These are phyloP conservation scores for Globisporangium spiculum DNA, from an alignment of 352 stramenopile genomes.

Conservation along the genomic window DNA sequence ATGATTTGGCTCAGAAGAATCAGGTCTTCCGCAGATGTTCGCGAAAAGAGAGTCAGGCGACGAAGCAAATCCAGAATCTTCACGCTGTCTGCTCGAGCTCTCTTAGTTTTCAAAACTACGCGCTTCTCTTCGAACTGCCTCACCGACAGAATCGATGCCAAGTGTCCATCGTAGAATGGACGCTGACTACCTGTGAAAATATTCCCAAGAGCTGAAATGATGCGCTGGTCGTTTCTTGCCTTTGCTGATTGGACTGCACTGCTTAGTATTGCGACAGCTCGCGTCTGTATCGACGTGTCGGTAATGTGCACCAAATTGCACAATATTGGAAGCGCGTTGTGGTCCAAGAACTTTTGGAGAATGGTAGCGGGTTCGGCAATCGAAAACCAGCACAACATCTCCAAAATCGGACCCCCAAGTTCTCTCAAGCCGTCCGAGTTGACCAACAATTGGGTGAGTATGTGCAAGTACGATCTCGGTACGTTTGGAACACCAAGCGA, in stretches of 20 bases:
- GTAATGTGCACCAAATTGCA: neutral
- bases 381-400: neutral
- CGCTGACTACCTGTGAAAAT: neutral
- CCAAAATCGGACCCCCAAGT: neutral
- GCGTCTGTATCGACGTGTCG: neutral
- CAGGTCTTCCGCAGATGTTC: neutral
- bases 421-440: neutral
- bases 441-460: neutral
- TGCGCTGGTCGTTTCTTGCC: neutral
- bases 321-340: neutral
- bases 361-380: neutral
- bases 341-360: neutral
- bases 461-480: neutral
- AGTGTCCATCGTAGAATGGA: constrained; percentile 3
- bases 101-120: neutral
- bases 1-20: neutral
- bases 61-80: neutral
- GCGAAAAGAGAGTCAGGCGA: constrained; percentile 5
- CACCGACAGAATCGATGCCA: neutral
- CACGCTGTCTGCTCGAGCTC: neutral
- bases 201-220: neutral
- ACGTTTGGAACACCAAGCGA: neutral
- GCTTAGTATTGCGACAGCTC: neutral
- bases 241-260: too few species aligned
- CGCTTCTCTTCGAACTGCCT: neutral